A percentile compares a stretch with the other conserved stretches of the same genome.
These are phyloP conservation scores for Venturia oleaginea DNA, from an alignment of 2,329 filamentous ascomycete genomes.

Conservation along the genomic window DNA sequence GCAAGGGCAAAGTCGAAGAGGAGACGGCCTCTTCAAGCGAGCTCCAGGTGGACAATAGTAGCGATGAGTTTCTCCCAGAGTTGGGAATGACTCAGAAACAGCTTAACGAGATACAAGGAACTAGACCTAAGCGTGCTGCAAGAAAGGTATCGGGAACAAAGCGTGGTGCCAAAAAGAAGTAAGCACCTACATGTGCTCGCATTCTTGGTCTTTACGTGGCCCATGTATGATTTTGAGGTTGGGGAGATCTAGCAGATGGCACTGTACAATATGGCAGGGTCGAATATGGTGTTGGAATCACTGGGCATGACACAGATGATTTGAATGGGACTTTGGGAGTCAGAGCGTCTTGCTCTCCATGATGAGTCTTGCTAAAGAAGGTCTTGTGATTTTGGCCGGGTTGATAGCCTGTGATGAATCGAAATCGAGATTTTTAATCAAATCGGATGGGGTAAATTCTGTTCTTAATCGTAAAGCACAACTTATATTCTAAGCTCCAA, in stretches of 20 bases:
- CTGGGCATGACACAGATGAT: not conserved
- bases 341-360: not conserved
- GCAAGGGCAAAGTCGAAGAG: not conserved
- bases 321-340: not conserved
- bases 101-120: not conserved
- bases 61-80: not conserved
- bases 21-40: not conserved
- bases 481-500: not conserved
- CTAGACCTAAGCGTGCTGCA: not conserved
- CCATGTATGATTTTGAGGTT: not conserved
- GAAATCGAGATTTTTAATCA: not conserved
- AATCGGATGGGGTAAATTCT: not conserved
- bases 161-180: not conserved
- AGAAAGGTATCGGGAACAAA: not conserved
- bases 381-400: not conserved
- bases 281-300: not conserved
- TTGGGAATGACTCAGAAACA: slow-evolving; percentile 4
- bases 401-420: not conserved
- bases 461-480: not conserved
- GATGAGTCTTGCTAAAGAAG: not conserved
- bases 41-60: not conserved
- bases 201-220: not conserved
- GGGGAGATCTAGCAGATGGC: not conserved
- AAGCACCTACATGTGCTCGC: not conserved
- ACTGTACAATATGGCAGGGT: not conserved